Evolutionary conservation across 768 basidiomycete genomes (phyloP), one percentile per base, ranked within the genome.

Genomic region (Pleurotus salmoneostramineus): DNA sequence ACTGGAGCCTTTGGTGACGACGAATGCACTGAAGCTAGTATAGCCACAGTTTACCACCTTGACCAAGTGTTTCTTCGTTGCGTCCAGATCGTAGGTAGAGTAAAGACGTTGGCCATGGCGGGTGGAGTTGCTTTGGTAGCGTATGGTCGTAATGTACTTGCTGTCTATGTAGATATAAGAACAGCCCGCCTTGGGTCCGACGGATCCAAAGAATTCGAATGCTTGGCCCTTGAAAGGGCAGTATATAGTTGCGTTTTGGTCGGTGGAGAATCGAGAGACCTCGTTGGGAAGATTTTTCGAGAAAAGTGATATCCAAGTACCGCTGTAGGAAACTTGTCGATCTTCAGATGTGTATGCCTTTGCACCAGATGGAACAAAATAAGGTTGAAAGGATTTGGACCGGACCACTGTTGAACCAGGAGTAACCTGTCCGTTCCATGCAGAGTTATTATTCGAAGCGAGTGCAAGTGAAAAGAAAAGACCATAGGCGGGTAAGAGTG

Each of bases 121-220:
- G 27, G 77, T 64, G 47, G 59, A 49, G 44, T 72, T 58, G 61
- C 70, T 71, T 65, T 75, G 83, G 6, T 76, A 63, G 64, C 88
- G 78, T 48, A 89, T 74, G 14, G 64, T 70, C 27, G 74, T 65
- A 12, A 76, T 65, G 27, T 72, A 71, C 44, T 69, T 68, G 15
- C 85, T 84, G 58, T 91, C 85, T 14, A 91, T 72, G 52, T 76
- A 81, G 10, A 91, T 78, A 21, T 76, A 61, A 3, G 84, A 77
- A 6, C 78, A 67, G 11, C 89, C 85, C 64, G 90, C 83, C 12
- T 62, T 67, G 42, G 66, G 73, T 62, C 81, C 83, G 42, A 72
- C 75, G 63, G 76, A 80, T 33, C 90, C 90, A 62, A 91, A 91
- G 85, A 84, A 88, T 70, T 91, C 90, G 61, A 92, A 77, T 0